These are phyloP conservation scores for Vitis rotundifolia DNA, from an alignment of 164 flowering plant species.

Conservation along the genomic window DNA sequence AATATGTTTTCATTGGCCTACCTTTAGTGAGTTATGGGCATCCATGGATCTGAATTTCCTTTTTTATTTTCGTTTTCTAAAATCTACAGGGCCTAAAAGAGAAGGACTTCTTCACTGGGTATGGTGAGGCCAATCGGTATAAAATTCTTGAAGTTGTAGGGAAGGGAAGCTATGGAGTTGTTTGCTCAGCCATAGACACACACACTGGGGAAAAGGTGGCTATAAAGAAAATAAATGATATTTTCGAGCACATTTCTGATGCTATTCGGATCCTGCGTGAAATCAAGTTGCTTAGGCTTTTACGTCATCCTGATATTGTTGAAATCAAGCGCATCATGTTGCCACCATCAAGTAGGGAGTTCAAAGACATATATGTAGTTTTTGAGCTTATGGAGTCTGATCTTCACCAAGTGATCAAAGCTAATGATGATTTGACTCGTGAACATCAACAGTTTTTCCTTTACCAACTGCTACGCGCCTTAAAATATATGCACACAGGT, in stretches of 20 bases:
- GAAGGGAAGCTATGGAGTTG: conserved; percentile 71
- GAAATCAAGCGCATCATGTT: conserved; percentile 66
- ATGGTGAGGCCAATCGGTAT: conserved; percentile 65
- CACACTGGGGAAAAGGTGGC: conserved; percentile 69
- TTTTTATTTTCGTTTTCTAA: neutral
- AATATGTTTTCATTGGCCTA: no score
- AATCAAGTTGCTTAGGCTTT: conserved; percentile 60
- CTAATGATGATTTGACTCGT: conserved; percentile 70
- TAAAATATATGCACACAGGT: conserved; percentile 77
- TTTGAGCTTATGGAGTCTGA: conserved; percentile 83
- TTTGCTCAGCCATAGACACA: conserved; percentile 64
- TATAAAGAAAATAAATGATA: conserved; percentile 59
- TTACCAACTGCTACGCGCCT: conserved; percentile 68
- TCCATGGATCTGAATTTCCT: neutral
- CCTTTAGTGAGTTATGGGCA: neutral
- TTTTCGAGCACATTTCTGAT: conserved; percentile 67
- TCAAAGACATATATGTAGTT: conserved; percentile 70
- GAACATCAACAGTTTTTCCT: conserved; percentile 73
- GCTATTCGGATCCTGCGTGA: conserved; percentile 65
- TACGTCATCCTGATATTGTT: conserved; percentile 73
- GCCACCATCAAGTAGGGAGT: conserved; percentile 66
- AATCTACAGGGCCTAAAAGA: conserved; percentile 40
- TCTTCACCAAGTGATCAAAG: conserved; percentile 76
- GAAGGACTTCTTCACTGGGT: conserved; percentile 57
- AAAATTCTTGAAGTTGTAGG: conserved; percentile 62